Base-by-base conservation (phyloP, 2,329 filamentous ascomycete genomes). In the Endocalyx cinctus region DNA sequence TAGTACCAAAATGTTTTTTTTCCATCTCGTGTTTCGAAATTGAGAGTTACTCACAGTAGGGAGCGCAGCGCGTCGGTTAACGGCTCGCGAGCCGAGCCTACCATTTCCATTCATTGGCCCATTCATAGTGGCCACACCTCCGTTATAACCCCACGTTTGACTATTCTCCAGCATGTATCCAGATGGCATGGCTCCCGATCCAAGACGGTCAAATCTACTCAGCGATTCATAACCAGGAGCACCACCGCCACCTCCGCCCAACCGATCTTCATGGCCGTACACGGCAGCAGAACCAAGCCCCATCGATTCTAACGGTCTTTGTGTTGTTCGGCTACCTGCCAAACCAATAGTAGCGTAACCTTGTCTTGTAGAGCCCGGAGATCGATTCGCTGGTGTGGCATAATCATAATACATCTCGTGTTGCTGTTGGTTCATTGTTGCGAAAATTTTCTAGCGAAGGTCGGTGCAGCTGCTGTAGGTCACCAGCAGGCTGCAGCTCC, bases 81-180 rank as follows among this genome's bases (percentile, higher is more conserved):
- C 66, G 36, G 64, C 63, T 43, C 74, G 68, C 57, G 48, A 46
- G 27, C 48, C 52, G 15, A 79, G 57, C 51, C 81, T 65, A 55
- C 73, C 62, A 48, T 75, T 68, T 36, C 79, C 78, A 37, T 79
- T 81, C 47, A 89, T 71, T 42, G 77, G 80, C 34, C 79, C 78
- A 50, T 73, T 69, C 39, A 76, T 66, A 0, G 71, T 75, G 15
- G 70, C 69, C 44, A 87, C 85, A 29, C 78, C 82, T 51, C 74
- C 77, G 39, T 66, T 70, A 46, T 87, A 81, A 57, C 81, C 86
- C 88, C 88, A 95, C 14, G 82, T 80, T 54, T 87, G 83, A 55
- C 79, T 77, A 52, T 88, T 86, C 48, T 89, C 69, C 34, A 74
- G 52, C 64, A 74, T 69, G 39, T 73, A 74, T 19, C 59, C 60